Conservation (phyloP, 805 yeast species). For the Suhomyces sp. region DNA sequence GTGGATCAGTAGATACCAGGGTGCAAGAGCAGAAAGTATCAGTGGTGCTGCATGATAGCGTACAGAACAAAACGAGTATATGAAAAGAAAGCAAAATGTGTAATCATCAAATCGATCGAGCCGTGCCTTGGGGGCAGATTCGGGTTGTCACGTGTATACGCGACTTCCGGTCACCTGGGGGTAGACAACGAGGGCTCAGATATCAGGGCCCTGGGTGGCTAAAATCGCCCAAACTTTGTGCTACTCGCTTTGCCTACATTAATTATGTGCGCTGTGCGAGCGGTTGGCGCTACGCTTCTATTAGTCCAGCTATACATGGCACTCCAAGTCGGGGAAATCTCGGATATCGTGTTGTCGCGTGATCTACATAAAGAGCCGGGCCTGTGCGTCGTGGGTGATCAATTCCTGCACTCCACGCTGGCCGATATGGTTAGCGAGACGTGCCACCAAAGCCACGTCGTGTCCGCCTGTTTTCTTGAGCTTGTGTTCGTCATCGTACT, state of each 20-base stretch:
- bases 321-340: background rate
- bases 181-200: background rate
- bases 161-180: background rate
- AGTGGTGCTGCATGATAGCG: too few relatives aligned
- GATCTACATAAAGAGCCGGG: slow-evolving; percentile 13
- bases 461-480: slow-evolving; percentile 5
- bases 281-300: background rate
- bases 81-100: background rate
- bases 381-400: slow-evolving; percentile 19
- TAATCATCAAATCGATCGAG: background rate
- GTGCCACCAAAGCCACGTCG: background rate
- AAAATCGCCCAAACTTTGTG: background rate
- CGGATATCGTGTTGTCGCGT: background rate
- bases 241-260: background rate
- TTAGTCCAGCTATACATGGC: background rate
- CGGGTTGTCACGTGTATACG: background rate
- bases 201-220: background rate
- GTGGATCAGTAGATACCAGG: background rate
- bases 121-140: background rate
- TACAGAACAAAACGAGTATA: background rate
- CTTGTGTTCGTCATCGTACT: slow-evolving; percentile 8
- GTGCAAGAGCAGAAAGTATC: background rate
- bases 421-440: slow-evolving; percentile 14
- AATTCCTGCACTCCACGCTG: slow-evolving; percentile 18
- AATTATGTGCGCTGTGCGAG: background rate